Base-by-base conservation (phyloP, 371 early-diverging fungal species). In the Mortierella sp. region DNA sequence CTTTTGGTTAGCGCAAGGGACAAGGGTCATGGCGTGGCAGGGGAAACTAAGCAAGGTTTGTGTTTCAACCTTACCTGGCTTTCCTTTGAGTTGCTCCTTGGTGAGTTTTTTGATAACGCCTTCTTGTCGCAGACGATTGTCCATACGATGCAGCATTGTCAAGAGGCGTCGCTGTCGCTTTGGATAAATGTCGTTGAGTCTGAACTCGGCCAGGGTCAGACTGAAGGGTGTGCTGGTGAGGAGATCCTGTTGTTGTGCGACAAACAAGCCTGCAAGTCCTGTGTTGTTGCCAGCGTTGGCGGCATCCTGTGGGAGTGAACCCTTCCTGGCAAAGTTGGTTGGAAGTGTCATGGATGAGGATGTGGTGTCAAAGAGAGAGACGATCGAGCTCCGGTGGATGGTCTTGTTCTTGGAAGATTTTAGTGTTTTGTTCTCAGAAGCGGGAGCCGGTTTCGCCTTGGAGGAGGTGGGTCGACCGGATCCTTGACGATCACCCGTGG, bases 21-120 rank as follows among this genome's bases (percentile, higher is more conserved):
- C n/a, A n/a, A n/a, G n/a, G n/a, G n/a, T n/a, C n/a, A n/a, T n/a
- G n/a, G n/a, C n/a, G n/a, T n/a, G n/a, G n/a, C n/a, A n/a, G n/a
- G n/a, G n/a, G n/a, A n/a, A n/a, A n/a, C n/a, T n/a, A n/a, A n/a
- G n/a, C n/a, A n/a, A n/a, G n/a, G n/a, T n/a, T n/a, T n/a, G n/a
- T n/a, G n/a, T n/a, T n/a, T n/a, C n/a, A n/a, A n/a, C n/a, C n/a
- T 34, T 67, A 79, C 80, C 80, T 60, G 69, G 78, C 54, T 79
- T 80, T 59, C 80, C 80, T 55, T 73, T 79, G 54, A 80, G 78
- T 23, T 76, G 69, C 28, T 69, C 73, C 49, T 80, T 80, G 28
- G 59, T 70, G 46, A 79, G 53, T 27, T 69, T 65, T 24, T 69
- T 79, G n/a, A 80, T 59, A 7, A 73, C 63, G 2, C 81, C 81